Evolutionary conservation across 371 early-diverging fungal genomes (phyloP).

Genomic region (Mortierella sp.): DNA sequence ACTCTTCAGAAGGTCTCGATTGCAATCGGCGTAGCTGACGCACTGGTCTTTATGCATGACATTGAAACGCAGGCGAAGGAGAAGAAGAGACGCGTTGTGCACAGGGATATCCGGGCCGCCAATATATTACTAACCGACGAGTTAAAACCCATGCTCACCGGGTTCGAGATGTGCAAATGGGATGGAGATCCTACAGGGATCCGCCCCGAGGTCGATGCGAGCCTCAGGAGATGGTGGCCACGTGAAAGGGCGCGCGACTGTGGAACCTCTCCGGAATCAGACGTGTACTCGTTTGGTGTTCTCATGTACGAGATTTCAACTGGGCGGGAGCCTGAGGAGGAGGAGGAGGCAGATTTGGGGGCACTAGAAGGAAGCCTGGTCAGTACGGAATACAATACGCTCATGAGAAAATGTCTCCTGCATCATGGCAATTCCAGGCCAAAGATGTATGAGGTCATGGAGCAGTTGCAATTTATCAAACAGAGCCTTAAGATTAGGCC

Average conservation of each 20-base stretch:
- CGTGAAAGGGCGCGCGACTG: slow-evolving; percentile 12
- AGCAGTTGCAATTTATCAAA: slow-evolving; percentile 2
- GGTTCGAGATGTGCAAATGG: slow-evolving; percentile 32
- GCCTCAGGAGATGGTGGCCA: slow-evolving; percentile 21
- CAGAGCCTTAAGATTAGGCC: too few relatives aligned
- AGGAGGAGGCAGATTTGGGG: slow-evolving; percentile 11
- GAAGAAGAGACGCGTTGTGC: slow-evolving; percentile 13
- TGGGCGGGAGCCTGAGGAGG: slow-evolving; percentile 17
- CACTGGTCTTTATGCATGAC: slow-evolving; percentile 22
- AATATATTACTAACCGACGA: slow-evolving; percentile 20
- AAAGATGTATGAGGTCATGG: slow-evolving; percentile 14
- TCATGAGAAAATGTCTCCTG: slow-evolving; percentile 17
- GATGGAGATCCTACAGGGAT: slow-evolving; percentile 9
- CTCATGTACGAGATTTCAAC: slow-evolving; percentile 41
- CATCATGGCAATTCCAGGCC: slow-evolving; percentile 14
- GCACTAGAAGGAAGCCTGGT: slow-evolving; percentile 4
- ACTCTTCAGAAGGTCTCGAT: slow-evolving; percentile 26
- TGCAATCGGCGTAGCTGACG: slow-evolving; percentile 25
- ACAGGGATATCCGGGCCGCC: slow-evolving; percentile 32
- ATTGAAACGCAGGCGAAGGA: background rate
- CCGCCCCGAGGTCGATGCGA: slow-evolving; percentile 10
- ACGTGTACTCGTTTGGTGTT: slow-evolving; percentile 32
- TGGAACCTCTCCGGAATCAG: slow-evolving; percentile 18
- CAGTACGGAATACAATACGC: slow-evolving; percentile 14
- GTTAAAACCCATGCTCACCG: slow-evolving; percentile 31